Conservation (phyloP, 768 basidiomycete species). For the Amyloporia xantha region DNA sequence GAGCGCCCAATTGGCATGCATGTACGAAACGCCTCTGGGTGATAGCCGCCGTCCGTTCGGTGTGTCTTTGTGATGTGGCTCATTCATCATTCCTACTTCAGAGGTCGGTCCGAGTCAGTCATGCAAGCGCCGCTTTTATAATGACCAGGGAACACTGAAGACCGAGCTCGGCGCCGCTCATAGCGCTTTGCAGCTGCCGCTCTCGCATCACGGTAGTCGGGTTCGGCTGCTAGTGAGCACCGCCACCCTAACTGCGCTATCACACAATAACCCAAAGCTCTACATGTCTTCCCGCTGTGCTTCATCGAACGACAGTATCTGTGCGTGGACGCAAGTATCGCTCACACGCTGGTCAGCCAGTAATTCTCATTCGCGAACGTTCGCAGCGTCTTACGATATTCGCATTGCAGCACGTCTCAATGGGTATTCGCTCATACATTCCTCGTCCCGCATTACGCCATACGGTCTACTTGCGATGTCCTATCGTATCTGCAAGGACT, state of each 20-base stretch:
- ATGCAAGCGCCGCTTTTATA: not conserved
- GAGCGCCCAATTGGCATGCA: not conserved
- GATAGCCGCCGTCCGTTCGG: not conserved
- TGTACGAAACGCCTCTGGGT: not conserved
- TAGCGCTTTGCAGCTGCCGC: not conserved
- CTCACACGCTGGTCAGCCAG: not conserved
- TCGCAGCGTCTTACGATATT: not conserved
- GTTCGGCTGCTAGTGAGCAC: not conserved
- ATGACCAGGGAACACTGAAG: not conserved
- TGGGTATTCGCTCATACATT: not conserved
- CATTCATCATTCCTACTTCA: not conserved
- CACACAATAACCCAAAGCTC: not conserved
- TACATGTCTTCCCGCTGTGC: not conserved
- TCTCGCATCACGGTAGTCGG: not conserved
- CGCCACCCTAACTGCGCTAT: not conserved
- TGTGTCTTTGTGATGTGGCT: not conserved
- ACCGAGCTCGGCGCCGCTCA: not conserved
- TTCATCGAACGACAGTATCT: not conserved
- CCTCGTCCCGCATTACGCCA: not conserved
- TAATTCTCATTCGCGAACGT: not conserved
- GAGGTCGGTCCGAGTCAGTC: not conserved
- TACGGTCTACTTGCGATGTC: not conserved
- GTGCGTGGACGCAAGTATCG: not conserved
- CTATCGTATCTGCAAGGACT: not conserved
- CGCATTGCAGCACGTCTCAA: not conserved